phyloP scores from a whole-genome alignment of 352 stramenopile genomes.

The Hyaloperonospora arabidopsidis region DNA sequence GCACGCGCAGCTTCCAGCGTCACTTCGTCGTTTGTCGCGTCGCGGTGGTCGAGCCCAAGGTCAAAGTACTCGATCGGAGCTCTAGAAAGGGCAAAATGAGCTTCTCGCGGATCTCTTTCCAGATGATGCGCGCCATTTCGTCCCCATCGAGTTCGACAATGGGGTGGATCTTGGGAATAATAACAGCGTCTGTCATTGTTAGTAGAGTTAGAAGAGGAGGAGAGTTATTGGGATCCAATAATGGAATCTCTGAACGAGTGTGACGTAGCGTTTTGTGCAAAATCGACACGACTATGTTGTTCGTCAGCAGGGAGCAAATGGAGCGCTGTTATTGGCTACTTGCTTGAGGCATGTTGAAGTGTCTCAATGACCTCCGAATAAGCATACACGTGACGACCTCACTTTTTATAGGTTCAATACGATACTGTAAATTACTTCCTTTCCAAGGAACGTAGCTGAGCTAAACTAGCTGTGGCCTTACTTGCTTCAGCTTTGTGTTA shows the following conservation, averaged over 20 bases:
- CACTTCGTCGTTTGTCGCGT: conserved; percentile 79
- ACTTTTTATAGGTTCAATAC: no score
- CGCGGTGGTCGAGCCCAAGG: conserved; percentile 64
- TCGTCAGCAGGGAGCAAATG: neutral
- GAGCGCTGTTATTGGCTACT: neutral
- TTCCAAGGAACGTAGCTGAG: no score
- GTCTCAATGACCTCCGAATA: no score
- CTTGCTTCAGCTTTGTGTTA: no score
- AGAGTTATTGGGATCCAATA: no score
- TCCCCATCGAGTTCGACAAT: conserved; percentile 84
- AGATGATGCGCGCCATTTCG: conserved; percentile 82
- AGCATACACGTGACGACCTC: no score
- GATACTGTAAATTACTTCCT: conserved; percentile 5
- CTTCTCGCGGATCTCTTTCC: conserved; percentile 57
- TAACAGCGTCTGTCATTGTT: conserved; percentile 13
- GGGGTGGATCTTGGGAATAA: conserved; percentile 66
- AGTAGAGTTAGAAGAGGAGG: neutral
- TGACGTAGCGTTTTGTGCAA: no score
- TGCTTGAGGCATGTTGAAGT: no score
- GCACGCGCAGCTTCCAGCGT: conserved; percentile 69
- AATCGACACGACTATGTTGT: no score
- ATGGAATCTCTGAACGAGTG: no score
- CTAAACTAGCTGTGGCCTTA: no score
- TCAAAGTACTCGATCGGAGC: conserved; percentile 85
- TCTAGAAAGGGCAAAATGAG: conserved; percentile 79